phyloP scores from a whole-genome alignment of 78 protist genomes.

The Dictyostelium capitatum region DNA sequence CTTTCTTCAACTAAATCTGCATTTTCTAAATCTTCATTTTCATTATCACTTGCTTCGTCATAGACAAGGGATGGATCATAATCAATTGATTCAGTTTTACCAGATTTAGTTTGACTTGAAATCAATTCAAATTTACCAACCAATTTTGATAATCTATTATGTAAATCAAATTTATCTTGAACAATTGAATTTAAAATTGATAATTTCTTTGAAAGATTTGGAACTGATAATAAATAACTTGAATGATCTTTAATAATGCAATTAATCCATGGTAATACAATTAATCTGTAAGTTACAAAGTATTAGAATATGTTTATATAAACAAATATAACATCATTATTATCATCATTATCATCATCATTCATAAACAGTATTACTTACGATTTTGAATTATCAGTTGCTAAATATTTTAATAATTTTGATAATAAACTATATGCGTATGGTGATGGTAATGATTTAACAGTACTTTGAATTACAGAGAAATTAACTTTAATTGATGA shows the following conservation, averaged over 20 bases:
- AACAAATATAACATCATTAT: no score
- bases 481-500: constrained; percentile 19
- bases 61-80: constrained; percentile 48
- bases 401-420: constrained; percentile 24
- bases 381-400: constrained; percentile 51
- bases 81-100: neutral
- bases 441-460: constrained; percentile 56
- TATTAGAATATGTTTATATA: no score
- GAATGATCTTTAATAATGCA: constrained; percentile 52
- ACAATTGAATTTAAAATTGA: constrained; percentile 42
- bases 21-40: constrained; percentile 36
- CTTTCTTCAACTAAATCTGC: constrained; percentile 43
- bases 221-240: constrained; percentile 46
- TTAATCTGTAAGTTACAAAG: neutral
- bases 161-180: constrained; percentile 61
- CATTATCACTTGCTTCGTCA: constrained; percentile 36
- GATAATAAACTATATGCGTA: constrained; percentile 56
- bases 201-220: constrained; percentile 12
- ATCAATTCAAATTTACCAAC: constrained; percentile 63
- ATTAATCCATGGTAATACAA: constrained; percentile 44
- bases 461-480: constrained; percentile 39
- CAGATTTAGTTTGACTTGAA: neutral
- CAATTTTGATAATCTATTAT: constrained; percentile 37
- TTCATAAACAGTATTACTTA: no score
- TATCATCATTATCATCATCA: no score